Conservation (phyloP, 768 basidiomycete species). For the Dacryopinax primogenitus region DNA sequence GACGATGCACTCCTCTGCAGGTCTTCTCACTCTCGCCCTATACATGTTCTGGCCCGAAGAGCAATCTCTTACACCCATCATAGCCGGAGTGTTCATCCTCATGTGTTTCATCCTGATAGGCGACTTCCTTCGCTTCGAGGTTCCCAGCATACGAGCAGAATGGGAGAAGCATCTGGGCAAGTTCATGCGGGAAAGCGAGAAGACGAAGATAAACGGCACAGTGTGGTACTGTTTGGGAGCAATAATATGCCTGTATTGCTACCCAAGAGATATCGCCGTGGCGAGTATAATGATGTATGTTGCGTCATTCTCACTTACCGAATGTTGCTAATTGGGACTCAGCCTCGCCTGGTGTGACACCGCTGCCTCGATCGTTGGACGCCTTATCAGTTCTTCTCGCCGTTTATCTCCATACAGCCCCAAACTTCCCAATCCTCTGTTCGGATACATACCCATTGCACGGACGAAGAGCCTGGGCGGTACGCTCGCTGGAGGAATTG, state of each 20-base stretch:
- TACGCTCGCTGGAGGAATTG: not conserved
- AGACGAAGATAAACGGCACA: slow-evolving; percentile 1
- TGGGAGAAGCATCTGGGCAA: not conserved
- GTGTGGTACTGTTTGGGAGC: slow-evolving; percentile 1
- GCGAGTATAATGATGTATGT: not conserved
- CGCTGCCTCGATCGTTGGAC: not conserved
- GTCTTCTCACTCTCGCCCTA: not conserved
- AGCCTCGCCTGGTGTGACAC: slow-evolving; percentile 2
- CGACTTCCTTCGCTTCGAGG: not conserved
- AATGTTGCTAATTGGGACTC: not conserved
- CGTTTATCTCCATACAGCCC: slow-evolving; percentile 2
- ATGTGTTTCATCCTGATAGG: not conserved
- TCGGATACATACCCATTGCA: slow-evolving; percentile 2
- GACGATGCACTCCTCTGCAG: not conserved
- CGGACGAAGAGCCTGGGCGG: slow-evolving; percentile 8
- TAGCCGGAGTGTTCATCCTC: not conserved
- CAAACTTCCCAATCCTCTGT: not conserved
- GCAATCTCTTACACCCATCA: not conserved
- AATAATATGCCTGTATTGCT: not conserved
- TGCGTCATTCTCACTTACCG: not conserved
- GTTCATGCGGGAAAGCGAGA: slow-evolving; percentile 4
- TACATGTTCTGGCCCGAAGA: not conserved
- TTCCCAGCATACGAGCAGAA: not conserved
- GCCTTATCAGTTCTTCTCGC: not conserved
- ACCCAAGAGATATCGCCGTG: slow-evolving; percentile 1